Evolutionary conservation across 2,329 filamentous ascomycete genomes (phyloP).

Genomic region (Fusarium fracticaudum): DNA sequence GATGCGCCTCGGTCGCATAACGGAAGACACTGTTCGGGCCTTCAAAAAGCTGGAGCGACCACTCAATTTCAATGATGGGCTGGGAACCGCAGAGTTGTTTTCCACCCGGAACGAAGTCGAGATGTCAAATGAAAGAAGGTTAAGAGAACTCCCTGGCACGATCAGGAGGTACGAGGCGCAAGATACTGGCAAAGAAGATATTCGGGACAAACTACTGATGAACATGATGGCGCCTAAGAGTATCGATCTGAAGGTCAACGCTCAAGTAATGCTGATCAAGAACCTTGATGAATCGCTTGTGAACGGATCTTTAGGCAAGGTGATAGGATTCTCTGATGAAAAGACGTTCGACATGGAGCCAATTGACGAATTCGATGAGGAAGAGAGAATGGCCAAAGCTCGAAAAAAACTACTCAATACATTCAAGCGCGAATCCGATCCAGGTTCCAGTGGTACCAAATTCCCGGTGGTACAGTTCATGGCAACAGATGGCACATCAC

Average conservation of each 20-base stretch:
- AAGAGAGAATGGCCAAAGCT: slow-evolving; percentile 57
- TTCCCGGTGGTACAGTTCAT: slow-evolving; percentile 89
- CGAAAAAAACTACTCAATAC: slow-evolving; percentile 65
- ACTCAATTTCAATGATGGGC: slow-evolving; percentile 76
- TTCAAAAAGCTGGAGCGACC: slow-evolving; percentile 80
- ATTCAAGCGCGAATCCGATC: slow-evolving; percentile 55
- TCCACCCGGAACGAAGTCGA: slow-evolving; percentile 93
- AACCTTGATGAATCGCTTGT: slow-evolving; percentile 95
- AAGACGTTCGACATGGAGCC: slow-evolving; percentile 51
- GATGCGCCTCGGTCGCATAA: slow-evolving; percentile 89
- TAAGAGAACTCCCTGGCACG: slow-evolving; percentile 76
- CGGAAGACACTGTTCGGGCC: slow-evolving; percentile 75
- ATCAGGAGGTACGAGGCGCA: slow-evolving; percentile 74
- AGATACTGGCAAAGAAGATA: slow-evolving; percentile 77
- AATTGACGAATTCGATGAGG: slow-evolving; percentile 53
- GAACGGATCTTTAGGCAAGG: slow-evolving; percentile 91
- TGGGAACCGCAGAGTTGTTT: slow-evolving; percentile 83
- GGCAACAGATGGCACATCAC: slow-evolving; percentile 74
- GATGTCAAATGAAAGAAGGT: slow-evolving; percentile 78
- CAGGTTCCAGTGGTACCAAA: slow-evolving; percentile 61
- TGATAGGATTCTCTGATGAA: slow-evolving; percentile 60
- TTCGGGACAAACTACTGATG: slow-evolving; percentile 79
- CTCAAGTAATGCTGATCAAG: slow-evolving; percentile 99
- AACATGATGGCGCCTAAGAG: slow-evolving; percentile 93
- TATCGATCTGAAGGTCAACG: slow-evolving; percentile 86